Evolutionary conservation across 2,329 filamentous ascomycete genomes (phyloP).

Genomic region (Teratosphaeria zuluensis): DNA sequence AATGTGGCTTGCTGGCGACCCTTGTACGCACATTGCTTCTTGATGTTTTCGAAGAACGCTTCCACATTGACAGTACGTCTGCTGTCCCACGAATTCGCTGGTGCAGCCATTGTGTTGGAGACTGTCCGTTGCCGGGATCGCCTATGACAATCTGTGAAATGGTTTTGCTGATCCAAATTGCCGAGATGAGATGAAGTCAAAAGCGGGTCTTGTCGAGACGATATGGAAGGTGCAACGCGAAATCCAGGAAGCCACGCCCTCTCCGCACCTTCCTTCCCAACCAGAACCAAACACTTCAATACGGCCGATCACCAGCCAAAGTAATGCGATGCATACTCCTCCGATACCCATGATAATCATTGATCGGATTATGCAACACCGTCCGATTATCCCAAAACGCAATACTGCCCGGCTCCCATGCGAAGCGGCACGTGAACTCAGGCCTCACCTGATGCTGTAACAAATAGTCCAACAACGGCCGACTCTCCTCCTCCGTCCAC

Average conservation of each 20-base stretch:
- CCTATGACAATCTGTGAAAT: not conserved
- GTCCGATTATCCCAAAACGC: constrained; percentile 77
- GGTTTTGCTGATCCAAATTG: not conserved
- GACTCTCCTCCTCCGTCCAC: constrained; percentile 75
- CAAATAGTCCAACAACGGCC: constrained; percentile 62
- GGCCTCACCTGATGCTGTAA: constrained; percentile 62
- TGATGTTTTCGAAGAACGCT: not conserved
- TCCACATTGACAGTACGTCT: not conserved
- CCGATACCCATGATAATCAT: constrained; percentile 6
- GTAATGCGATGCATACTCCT: constrained; percentile 7
- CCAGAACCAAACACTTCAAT: not conserved
- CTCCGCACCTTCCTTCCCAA: not conserved
- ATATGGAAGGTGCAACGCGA: not conserved
- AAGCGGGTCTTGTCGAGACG: not conserved
- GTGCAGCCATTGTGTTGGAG: not conserved
- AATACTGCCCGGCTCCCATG: constrained; percentile 67
- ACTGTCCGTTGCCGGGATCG: not conserved
- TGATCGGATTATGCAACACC: constrained; percentile 6
- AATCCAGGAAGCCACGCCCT: not conserved
- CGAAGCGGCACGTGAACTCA: constrained; percentile 63
- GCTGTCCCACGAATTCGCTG: not conserved
- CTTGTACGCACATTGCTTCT: not conserved
- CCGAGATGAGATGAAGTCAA: not conserved
- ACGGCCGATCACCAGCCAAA: constrained; percentile 5
- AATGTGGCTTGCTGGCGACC: not conserved